A percentile compares a stretch with the other conserved stretches of the same genome.
Evolutionary conservation across 1,139 yeast species (phyloP).

Genomic region (Yamadazyma sp.): DNA sequence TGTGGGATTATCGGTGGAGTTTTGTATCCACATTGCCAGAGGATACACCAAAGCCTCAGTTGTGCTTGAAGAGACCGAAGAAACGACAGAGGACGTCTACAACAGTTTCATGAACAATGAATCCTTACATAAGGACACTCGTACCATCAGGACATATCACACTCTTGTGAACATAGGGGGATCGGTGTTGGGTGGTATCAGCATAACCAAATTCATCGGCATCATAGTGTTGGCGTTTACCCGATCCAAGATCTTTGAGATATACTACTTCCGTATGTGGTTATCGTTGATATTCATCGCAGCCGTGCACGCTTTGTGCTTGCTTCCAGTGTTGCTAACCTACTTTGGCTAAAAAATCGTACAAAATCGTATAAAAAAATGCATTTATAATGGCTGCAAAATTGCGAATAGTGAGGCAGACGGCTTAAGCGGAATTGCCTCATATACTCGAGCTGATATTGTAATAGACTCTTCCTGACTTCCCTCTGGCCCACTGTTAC

Average conservation of each 20-base stretch:
- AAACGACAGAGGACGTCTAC: constrained; percentile 12
- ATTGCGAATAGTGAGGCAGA: neutral
- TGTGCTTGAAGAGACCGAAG: constrained; percentile 11
- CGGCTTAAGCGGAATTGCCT: too few relatives aligned
- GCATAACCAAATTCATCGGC: constrained; percentile 86
- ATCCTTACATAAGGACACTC: constrained; percentile 15
- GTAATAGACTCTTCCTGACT: too few relatives aligned
- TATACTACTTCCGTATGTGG: constrained; percentile 97
- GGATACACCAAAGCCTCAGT: constrained; percentile 52
- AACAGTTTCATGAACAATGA: constrained; percentile 15
- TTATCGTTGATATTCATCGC: constrained; percentile 75
- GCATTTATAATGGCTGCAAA: neutral
- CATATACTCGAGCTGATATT: too few relatives aligned
- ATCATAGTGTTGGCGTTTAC: constrained; percentile 86
- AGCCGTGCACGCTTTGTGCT: constrained; percentile 71
- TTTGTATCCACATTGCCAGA: constrained; percentile 82
- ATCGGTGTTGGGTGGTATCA: constrained; percentile 85
- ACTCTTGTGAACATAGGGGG: constrained; percentile 80
- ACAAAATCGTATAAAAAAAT: too few relatives aligned
- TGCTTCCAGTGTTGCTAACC: constrained; percentile 74
- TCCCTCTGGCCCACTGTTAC: too few relatives aligned
- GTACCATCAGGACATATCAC: constrained; percentile 41
- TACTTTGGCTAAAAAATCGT: constrained; percentile 54
- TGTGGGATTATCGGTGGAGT: constrained; percentile 90
- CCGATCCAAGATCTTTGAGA: constrained; percentile 79